Evolutionary conservation across 306 rosid genomes (phyloP).

Genomic region (Purshia tridentata): DNA sequence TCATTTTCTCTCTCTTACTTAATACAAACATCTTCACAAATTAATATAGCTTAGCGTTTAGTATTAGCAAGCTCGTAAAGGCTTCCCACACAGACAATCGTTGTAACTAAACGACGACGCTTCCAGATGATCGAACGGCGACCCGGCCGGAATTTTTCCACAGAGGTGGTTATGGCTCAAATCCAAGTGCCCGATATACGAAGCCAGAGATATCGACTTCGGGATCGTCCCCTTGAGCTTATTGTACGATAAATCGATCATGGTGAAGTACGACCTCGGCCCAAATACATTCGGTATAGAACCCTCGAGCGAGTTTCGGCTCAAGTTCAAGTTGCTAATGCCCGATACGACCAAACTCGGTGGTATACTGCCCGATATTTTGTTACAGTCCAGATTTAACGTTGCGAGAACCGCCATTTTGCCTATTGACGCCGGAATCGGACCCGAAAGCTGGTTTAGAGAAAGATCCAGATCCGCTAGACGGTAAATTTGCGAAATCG

Average conservation of each 20-base stretch:
- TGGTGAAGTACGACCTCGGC: constrained; percentile 67
- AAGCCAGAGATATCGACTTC: constrained; percentile 48
- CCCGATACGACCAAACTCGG: constrained; percentile 50
- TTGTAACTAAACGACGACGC: constrained; percentile 79
- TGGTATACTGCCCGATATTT: constrained; percentile 57
- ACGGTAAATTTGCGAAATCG: constrained; percentile 67
- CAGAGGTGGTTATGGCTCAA: constrained; percentile 90
- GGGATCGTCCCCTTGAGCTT: constrained; percentile 62
- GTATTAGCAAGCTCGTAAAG: constrained; percentile 59
- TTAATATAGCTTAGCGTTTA: no score
- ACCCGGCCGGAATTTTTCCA: constrained; percentile 71
- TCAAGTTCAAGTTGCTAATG: constrained; percentile 67
- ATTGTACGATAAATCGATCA: constrained; percentile 67
- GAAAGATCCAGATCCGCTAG: constrained; percentile 88
- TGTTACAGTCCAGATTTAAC: constrained; percentile 63
- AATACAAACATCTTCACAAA: constrained; percentile 2
- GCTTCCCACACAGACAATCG: constrained; percentile 89
- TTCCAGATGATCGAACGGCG: constrained; percentile 87
- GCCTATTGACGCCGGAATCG: constrained; percentile 61
- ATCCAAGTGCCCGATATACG: constrained; percentile 85
- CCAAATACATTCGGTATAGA: constrained; percentile 59
- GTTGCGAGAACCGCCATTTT: constrained; percentile 79
- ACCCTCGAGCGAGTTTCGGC: constrained; percentile 55
- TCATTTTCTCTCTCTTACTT: not conserved
- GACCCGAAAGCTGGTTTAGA: constrained; percentile 53